Evolutionary conservation across 495 filamentous ascomycete species (phyloP).

Genomic region (Aspergillus asperescens): DNA sequence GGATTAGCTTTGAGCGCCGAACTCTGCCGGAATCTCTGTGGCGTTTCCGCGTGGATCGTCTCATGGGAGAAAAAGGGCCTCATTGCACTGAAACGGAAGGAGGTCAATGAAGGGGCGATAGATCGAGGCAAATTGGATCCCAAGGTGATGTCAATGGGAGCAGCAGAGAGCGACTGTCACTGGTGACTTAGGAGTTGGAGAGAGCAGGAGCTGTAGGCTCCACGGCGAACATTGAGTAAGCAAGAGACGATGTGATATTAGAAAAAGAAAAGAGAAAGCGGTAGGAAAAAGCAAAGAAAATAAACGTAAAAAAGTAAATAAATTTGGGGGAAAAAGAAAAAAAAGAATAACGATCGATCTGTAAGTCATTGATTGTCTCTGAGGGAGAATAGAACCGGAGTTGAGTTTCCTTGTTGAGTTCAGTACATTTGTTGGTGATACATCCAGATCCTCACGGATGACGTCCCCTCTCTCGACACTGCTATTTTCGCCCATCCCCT

Average conservation of each 20-base stretch:
- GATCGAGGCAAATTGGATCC: constrained; percentile 1
- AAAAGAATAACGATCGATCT: constrained; percentile 15
- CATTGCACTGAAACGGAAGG: background rate
- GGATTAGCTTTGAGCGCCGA: constrained; percentile 16
- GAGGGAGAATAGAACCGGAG: constrained; percentile 1
- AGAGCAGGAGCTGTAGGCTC: background rate
- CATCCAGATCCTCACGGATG: constrained; percentile 24
- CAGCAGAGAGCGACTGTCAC: background rate
- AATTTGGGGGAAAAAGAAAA: background rate
- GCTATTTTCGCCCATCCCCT: constrained; percentile 7
- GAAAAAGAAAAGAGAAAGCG: constrained; percentile 6
- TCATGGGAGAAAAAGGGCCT: constrained; percentile 11
- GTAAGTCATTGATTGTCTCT: constrained; percentile 18
- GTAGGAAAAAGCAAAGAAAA: constrained; percentile 1
- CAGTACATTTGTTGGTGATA: constrained; percentile 22
- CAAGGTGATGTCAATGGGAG: background rate
- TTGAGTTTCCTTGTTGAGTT: constrained; percentile 20
- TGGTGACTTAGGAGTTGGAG: background rate
- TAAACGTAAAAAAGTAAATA: constrained; percentile 2
- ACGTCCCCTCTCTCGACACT: constrained; percentile 10
- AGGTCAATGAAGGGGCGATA: background rate
- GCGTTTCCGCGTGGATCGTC: constrained; percentile 19
- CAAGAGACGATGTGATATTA: background rate
- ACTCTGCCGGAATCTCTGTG: constrained; percentile 23
- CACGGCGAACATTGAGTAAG: background rate